Conservation (phyloP, 345 rosid genomes). For the rapeseed (Brassica napus) region DNA sequence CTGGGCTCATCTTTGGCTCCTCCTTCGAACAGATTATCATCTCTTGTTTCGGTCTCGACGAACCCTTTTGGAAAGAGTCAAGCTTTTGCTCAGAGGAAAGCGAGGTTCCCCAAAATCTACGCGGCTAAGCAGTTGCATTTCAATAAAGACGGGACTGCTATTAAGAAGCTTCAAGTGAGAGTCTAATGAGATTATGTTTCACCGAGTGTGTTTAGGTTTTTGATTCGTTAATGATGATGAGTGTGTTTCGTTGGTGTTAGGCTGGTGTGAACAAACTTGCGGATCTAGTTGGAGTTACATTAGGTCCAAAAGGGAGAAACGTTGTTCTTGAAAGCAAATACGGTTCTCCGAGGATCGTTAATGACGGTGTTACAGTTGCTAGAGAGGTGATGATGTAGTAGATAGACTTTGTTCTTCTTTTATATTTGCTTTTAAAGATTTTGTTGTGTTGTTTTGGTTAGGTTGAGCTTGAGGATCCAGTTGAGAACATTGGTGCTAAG, state of each 20-base stretch:
- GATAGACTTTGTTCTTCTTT: background rate
- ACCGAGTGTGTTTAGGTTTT: background rate
- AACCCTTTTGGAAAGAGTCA: conserved; percentile 52
- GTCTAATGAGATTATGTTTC: conserved; percentile 15
- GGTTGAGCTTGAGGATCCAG: conserved; percentile 98
- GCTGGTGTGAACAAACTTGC: conserved; percentile 97
- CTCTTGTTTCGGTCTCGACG: conserved; percentile 64
- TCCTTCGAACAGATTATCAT: conserved; percentile 64
- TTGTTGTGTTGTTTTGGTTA: conserved; percentile 18
- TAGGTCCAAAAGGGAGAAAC: conserved; percentile 95
- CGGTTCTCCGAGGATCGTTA: conserved; percentile 90
- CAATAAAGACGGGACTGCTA: conserved; percentile 85
- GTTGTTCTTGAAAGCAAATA: conserved; percentile 97
- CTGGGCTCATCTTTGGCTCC: conserved; percentile 56
- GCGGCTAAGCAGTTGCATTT: conserved; percentile 92
- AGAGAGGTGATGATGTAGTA: conserved; percentile 55
- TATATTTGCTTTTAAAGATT: background rate
- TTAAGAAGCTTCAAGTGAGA: conserved; percentile 84
- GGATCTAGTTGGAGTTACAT: conserved; percentile 89
- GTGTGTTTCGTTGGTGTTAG: conserved; percentile 41
- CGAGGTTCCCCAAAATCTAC: conserved; percentile 56
- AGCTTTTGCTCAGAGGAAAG: conserved; percentile 48
- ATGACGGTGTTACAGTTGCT: conserved; percentile 97
- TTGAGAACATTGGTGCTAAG: conserved; percentile 96
- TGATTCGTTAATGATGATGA: background rate